Base-by-base conservation (phyloP, 2,329 filamentous ascomycete species). In the Fusarium pseudograminearum region DNA sequence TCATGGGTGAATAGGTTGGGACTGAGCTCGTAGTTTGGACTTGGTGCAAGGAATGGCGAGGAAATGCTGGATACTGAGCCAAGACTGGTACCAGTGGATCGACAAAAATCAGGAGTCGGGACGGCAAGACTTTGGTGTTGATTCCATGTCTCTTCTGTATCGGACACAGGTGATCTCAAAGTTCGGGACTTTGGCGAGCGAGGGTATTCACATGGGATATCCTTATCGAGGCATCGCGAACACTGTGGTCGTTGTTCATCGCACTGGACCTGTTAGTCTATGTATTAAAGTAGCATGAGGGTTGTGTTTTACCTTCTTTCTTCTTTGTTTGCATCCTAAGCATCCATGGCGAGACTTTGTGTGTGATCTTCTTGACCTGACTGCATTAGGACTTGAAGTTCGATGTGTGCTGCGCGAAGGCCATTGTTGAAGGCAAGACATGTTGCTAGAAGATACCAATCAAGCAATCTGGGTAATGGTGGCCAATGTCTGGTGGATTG, bases 271-370 rank as follows among this genome's bases (percentile, higher is more conserved):
- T 0, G 22, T 72, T 5, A 73, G 57, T 14, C 1, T 0, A 14
- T 1, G 4, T 7, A 8, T 12, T 33, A 5, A 1, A 11, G 4
- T 0, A 1, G 4, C 5, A 4, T 3, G 0, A 7, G 0, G 24
- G 18, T 2, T 20, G 3, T 1, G 0, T 20, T 6, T 28, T 7
- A 73, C 71, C 62, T 73, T 73, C 9, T 73, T 74, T 40, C 72
- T 61, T 11, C 70, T 54, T 15, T 74, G 61, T 11, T 74, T 74
- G 16, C 72, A 74, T 9, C 72, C 47, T 4, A 68, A 3, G n/a
- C 72, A 74, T 20, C 72, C 72, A 20, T 71, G 59, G 18, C 72
- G 62, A 3, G 72, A 74, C n/a, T 74, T 74, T 10, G 62, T 73
- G 16, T 74, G 71, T 2, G 72, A 40, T 58, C 69, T 60, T 60